phyloP scores from a whole-genome alignment of 768 basidiomycete species.

The Russula vinacea region DNA sequence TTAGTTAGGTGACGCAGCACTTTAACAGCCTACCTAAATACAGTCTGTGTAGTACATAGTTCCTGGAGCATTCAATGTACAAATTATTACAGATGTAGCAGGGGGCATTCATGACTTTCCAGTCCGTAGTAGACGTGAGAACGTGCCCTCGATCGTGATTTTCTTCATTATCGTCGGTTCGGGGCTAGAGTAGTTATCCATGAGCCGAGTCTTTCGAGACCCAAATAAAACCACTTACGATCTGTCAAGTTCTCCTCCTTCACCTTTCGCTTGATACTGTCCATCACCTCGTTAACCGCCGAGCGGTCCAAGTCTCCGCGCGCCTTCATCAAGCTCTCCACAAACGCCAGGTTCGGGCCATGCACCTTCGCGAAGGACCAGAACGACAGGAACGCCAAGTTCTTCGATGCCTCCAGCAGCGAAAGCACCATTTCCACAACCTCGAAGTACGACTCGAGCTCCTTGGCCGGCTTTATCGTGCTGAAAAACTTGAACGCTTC shows the following conservation, averaged over 20 bases:
- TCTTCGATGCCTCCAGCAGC: slow-evolving; percentile 81
- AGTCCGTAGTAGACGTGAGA: slow-evolving; percentile 68
- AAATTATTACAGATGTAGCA: slow-evolving; percentile 1
- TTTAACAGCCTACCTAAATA: neutral
- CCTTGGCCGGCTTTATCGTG: slow-evolving; percentile 69
- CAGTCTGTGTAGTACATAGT: slow-evolving; percentile 14
- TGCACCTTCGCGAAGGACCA: slow-evolving; percentile 92
- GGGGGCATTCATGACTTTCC: slow-evolving; percentile 22
- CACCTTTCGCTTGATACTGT: slow-evolving; percentile 86
- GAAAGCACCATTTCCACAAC: slow-evolving; percentile 80
- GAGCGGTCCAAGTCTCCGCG: slow-evolving; percentile 90
- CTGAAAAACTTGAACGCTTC: slow-evolving; percentile 79
- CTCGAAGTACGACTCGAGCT: slow-evolving; percentile 80
- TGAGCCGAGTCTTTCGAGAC: neutral
- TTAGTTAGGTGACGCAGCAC: no score
- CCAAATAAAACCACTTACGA: slow-evolving; percentile 50
- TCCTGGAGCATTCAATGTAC: neutral
- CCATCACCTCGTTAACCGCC: slow-evolving; percentile 86
- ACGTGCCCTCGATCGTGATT: slow-evolving; percentile 67
- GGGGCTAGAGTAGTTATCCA: slow-evolving; percentile 46
- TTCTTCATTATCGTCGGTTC: slow-evolving; percentile 93
- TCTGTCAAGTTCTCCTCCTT: slow-evolving; percentile 83
- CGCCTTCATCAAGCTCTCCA: slow-evolving; percentile 85
- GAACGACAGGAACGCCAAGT: slow-evolving; percentile 88
- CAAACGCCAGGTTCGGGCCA: slow-evolving; percentile 88